Conservation (phyloP, 441 rosid species). For the Metrosideros polymorpha region DNA sequence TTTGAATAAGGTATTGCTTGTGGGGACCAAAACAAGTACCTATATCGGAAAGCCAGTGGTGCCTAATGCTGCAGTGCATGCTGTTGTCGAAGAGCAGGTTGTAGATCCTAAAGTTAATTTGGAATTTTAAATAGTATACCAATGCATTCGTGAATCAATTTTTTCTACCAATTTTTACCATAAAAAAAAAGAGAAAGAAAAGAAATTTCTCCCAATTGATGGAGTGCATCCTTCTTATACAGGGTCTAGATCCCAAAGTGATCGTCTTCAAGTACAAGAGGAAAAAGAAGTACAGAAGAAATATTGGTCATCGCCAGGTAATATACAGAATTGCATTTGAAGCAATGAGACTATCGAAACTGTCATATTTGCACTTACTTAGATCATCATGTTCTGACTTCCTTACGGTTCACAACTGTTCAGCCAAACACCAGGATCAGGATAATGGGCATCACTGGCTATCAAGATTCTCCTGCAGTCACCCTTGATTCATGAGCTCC, state of each 20-base stretch:
- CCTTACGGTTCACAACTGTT: not conserved
- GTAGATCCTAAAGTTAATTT: not conserved
- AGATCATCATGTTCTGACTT: not conserved
- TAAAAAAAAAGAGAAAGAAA: not conserved
- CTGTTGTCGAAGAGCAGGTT: conserved; percentile 91
- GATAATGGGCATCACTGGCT: conserved; percentile 81
- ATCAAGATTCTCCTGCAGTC: conserved; percentile 61
- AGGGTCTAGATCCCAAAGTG: conserved; percentile 81
- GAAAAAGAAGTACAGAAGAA: conserved; percentile 90
- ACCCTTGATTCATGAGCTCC: conserved; percentile 32
- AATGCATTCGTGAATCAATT: not conserved
- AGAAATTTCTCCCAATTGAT: not conserved
- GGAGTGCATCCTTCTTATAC: conserved; percentile 5
- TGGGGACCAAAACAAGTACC: conserved; percentile 74
- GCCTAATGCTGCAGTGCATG: conserved; percentile 90
- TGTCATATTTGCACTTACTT: not conserved
- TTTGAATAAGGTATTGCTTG: conserved; percentile 86
- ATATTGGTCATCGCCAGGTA: conserved; percentile 97
- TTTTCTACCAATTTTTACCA: not conserved
- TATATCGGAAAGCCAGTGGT: conserved; percentile 90
- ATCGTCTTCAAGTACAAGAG: conserved; percentile 87
- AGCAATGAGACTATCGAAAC: not conserved
- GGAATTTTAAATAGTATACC: not conserved
- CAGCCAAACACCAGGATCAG: conserved; percentile 90
- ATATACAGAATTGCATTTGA: not conserved